These are phyloP conservation scores for Nakazawaea sp. DNA, from an alignment of 805 yeast species.

Conservation along the genomic window DNA sequence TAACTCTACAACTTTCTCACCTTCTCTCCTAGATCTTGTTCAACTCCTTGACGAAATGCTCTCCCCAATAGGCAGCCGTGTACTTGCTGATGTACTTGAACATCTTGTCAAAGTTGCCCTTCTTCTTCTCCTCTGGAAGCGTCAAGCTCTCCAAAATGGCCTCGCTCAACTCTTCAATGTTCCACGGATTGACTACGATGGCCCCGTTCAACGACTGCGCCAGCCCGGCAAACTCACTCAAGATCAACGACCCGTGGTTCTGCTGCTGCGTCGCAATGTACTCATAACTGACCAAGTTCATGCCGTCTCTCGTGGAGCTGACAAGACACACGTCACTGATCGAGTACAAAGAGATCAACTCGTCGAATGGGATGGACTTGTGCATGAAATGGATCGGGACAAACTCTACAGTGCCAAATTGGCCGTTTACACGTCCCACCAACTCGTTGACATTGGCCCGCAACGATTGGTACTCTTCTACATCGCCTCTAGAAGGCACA, in stretches of 20 bases:
- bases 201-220: slow-evolving; percentile 97
- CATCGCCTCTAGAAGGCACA: slow-evolving; percentile 96
- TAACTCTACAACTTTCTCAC: no score
- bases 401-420: slow-evolving; percentile 93
- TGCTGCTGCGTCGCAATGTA: slow-evolving; percentile 93
- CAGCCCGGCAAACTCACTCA: slow-evolving; percentile 98
- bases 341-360: slow-evolving; percentile 80
- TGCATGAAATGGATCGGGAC: slow-evolving; percentile 97
- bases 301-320: slow-evolving; percentile 94
- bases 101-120: slow-evolving; percentile 72
- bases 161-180: slow-evolving; percentile 85
- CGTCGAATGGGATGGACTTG: slow-evolving; percentile 84
- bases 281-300: slow-evolving; percentile 95
- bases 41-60: slow-evolving; percentile 86
- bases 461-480: slow-evolving; percentile 91
- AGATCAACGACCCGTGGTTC: slow-evolving; percentile 76
- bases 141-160: slow-evolving; percentile 85
- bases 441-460: slow-evolving; percentile 93
- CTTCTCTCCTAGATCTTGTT: no score
- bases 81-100: slow-evolving; percentile 86
- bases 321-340: slow-evolving; percentile 88
- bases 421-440: slow-evolving; percentile 94
- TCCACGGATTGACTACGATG: slow-evolving; percentile 95
- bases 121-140: slow-evolving; percentile 73
- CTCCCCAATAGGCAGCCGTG: slow-evolving; percentile 97